Evolutionary conservation across 164 flowering plant species (phyloP), one percentile per base, ranked within the genome.

Genomic region (Stephania yunnanensis): DNA sequence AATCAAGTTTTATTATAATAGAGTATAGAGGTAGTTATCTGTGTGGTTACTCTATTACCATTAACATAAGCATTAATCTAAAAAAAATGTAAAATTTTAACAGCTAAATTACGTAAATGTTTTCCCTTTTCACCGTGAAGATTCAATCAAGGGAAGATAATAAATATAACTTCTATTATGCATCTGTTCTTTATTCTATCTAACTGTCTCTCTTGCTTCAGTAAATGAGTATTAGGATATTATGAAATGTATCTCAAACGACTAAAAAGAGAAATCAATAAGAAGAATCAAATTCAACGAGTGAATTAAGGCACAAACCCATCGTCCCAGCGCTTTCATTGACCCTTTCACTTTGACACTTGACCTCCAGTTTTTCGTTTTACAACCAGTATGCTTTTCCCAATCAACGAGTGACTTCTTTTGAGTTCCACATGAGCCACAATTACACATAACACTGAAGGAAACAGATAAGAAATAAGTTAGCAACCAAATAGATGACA

Each of bases 311-410:
- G 76, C 72, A 92, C 98, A 70, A 69, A 95, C 99, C 99, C 99
- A 95, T 84, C 90, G 88, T 76, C 90, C 95, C 71, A 95, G 89
- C 44, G 91, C 80, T 70, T 88, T 74, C 92, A 86, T 79, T 80
- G 97, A 88, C 72, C 84, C 92, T 85, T 95, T 93, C 82, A 95
- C 95, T 82, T 75, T 86, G 73, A 95, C 86, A 82, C 91, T 92
- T 17, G 83, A 78, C 83, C 82, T 92, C 98, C 98, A 93, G 73
- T 95, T 93, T 81, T 86, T 93, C 50, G 80, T 78, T 78, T 85
- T 92, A 55, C 90, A 95, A 81, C 98, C 98, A 11, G 97, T 90
- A 81, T 95, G 99, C 31, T 87, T 75, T 74, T 93, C 97, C 98
- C 99, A 95, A 29, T 93, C 97, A 85, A 90, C 84, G 72, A 93